Conservation (phyloP, 164 flowering plant species). For the Aristolochia californica region DNA sequence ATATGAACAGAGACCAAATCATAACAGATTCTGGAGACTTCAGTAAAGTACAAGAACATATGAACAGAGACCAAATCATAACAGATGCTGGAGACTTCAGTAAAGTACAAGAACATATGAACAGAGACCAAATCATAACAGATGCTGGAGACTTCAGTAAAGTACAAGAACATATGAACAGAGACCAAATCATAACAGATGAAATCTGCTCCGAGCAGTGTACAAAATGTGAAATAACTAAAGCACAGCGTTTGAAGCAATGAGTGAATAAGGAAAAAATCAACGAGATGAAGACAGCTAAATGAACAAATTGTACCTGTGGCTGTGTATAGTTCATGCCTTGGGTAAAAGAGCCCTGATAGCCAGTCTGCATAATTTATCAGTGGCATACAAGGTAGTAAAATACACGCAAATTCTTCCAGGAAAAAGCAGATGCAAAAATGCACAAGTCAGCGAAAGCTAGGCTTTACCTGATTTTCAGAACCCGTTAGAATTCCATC, state of each 20-base stretch:
- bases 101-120: too few species aligned
- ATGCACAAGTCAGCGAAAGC: neutral
- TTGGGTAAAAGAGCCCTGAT: conserved; percentile 21
- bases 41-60: too few species aligned
- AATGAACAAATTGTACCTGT: conserved; percentile 13
- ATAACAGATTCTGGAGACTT: too few species aligned
- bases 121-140: too few species aligned
- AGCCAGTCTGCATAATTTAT: conserved; percentile 9
- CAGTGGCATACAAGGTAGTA: neutral
- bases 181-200: neutral
- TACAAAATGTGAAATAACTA: neutral
- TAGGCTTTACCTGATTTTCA: conserved; percentile 2
- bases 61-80: too few species aligned
- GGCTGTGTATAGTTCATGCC: conserved; percentile 17
- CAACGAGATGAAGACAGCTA: neutral
- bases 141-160: neutral
- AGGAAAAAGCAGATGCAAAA: neutral
- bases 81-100: too few species aligned
- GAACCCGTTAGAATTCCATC: conserved; percentile 14
- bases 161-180: neutral
- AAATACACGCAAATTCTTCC: neutral
- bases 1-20: too few species aligned
- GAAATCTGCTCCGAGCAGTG: neutral
- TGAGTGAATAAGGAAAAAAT: neutral
- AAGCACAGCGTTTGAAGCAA: neutral